phyloP scores from a whole-genome alignment of 108 stramenopile species.

The Cyclotella choctawhatcheeana region DNA sequence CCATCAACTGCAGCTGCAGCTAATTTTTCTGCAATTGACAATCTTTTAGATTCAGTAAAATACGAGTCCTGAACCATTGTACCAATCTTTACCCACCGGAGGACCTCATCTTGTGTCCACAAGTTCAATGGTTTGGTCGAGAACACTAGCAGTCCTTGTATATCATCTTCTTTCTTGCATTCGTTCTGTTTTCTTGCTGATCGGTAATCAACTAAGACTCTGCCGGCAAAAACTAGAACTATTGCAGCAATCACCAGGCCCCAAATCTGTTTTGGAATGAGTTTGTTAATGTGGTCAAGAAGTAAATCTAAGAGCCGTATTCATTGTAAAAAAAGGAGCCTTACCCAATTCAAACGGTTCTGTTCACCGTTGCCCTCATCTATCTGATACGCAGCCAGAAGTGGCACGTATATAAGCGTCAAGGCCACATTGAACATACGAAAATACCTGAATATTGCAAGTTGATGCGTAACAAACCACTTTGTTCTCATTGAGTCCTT shows the following conservation, averaged over 20 bases:
- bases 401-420: background rate
- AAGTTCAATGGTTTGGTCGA: constrained; percentile 1
- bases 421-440: background rate
- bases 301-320: too few species aligned
- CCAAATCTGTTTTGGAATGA: too few species aligned
- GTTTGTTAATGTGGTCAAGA: too few species aligned
- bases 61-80: background rate
- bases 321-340: too few species aligned
- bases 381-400: background rate
- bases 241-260: background rate
- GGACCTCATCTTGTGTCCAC: constrained; percentile 1
- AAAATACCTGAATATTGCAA: background rate
- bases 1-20: background rate
- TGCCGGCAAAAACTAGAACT: background rate
- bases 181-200: background rate
- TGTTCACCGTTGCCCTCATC: background rate
- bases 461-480: background rate
- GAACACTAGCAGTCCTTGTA: background rate
- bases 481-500: background rate
- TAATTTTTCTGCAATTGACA: constrained; percentile 3
- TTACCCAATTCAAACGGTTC: too few species aligned
- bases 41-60: background rate
- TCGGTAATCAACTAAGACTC: background rate
- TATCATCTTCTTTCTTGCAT: background rate
- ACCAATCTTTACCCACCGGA: background rate